Evolutionary conservation across 768 basidiomycete species (phyloP), one percentile per base, ranked within the genome.

Genomic region (Lenzites betulinus): DNA sequence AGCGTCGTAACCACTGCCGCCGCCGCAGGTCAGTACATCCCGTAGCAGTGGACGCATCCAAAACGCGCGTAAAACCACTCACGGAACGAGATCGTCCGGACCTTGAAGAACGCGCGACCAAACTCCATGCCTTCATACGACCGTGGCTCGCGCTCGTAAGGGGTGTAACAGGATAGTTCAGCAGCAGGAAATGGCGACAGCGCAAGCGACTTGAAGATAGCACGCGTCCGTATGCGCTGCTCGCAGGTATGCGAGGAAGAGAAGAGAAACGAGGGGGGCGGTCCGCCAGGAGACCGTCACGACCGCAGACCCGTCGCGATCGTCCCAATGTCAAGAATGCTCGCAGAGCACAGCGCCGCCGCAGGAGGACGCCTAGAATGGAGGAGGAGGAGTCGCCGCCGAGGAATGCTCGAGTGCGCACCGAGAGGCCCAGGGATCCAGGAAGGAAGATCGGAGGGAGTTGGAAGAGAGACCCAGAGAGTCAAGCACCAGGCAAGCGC

Each of bases 1-100:
- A 80, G 42, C 38, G 76, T 71, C 38, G 81, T 78, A 54, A 75
- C 72, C 1, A 74, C 84, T 86, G 50, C 26, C 22, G 41, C 39
- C 47, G 18, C 47, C 28, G 15, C 11, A 12, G 53, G 60, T 54
- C 20, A 60, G 12, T 49, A 35, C 16, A 20, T 7, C 16, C 35
- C 46, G 13, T 38, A 39, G 13, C 47, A 41, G 30, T 16, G 18
- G n/a, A n/a, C n/a, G n/a, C n/a, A n/a, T n/a, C 33, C 30, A 35
- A 3, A 20, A 28, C 41, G 15, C 1, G 30, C 33, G 18, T 18
- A 22, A 18, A 20, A 12, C 23, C 39, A 67, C 72, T 53, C 38
- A 74, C 73, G 51, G 54, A 71, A 71, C 43, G 59, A 51, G 20
- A 62, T 51, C 9, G 68, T 39, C 60, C 73, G 63, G n/a, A 69